Evolutionary conservation across 2,329 filamentous ascomycete genomes (phyloP).

Genomic region (Calycina marina): DNA sequence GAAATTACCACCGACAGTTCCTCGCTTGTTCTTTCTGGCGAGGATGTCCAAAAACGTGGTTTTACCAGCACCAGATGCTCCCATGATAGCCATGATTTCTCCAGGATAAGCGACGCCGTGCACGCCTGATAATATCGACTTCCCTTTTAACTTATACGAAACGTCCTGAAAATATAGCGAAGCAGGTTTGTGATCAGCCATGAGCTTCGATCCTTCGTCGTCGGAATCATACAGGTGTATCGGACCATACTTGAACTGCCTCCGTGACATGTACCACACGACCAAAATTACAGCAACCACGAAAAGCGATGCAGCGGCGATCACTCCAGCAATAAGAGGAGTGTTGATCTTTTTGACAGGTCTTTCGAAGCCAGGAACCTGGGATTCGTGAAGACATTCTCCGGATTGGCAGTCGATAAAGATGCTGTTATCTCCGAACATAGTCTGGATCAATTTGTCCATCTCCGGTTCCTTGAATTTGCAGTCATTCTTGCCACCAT

Average conservation of each 20-base stretch:
- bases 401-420: slow-evolving; percentile 68
- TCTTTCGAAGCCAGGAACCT: slow-evolving; percentile 78
- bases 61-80: slow-evolving; percentile 91
- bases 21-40: slow-evolving; percentile 92
- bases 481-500: slow-evolving; percentile 51
- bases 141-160: slow-evolving; percentile 74
- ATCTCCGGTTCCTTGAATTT: slow-evolving; percentile 83
- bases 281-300: slow-evolving; percentile 72
- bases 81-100: slow-evolving; percentile 97
- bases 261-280: slow-evolving; percentile 78
- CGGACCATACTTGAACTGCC: slow-evolving; percentile 53
- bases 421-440: slow-evolving; percentile 90
- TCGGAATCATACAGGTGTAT: slow-evolving; percentile 81
- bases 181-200: slow-evolving; percentile 84
- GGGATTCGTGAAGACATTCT: slow-evolving; percentile 85
- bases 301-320: slow-evolving; percentile 73
- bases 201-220: slow-evolving; percentile 72
- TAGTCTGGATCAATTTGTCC: slow-evolving; percentile 72
- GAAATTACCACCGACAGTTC: slow-evolving; percentile 63
- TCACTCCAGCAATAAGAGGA: slow-evolving; percentile 84
- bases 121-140: slow-evolving; percentile 66
- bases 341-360: slow-evolving; percentile 95
- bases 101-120: slow-evolving; percentile 82
- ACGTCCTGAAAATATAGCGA: slow-evolving; percentile 81
- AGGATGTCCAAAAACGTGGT: slow-evolving; percentile 94